Evolutionary conservation across 148 eudicot species (phyloP).

Genomic region (Drosera capensis): DNA sequence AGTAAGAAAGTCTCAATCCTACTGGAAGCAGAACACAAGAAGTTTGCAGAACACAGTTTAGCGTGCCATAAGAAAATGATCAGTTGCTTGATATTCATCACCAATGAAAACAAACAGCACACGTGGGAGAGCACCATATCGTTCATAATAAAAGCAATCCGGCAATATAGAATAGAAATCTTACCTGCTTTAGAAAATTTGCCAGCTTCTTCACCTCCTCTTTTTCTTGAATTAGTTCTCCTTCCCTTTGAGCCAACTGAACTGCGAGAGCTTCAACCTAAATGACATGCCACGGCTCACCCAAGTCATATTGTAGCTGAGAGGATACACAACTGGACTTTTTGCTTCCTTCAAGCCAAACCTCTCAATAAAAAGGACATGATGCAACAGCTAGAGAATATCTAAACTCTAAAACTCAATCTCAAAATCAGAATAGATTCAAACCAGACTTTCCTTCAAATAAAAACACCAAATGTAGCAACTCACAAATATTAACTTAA

Average conservation of each 20-base stretch:
- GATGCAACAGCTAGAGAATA: too few relatives aligned
- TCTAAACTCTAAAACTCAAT: too few relatives aligned
- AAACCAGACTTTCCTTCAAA: too few relatives aligned
- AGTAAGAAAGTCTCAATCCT: background rate
- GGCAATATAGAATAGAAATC: background rate
- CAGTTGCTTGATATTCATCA: background rate
- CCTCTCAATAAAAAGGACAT: too few relatives aligned
- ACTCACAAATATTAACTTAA: too few relatives aligned
- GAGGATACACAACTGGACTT: too few relatives aligned
- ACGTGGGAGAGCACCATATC: background rate
- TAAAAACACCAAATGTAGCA: too few relatives aligned
- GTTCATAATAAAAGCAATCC: background rate
- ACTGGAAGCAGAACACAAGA: background rate
- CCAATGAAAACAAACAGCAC: too few relatives aligned
- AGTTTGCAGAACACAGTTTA: background rate
- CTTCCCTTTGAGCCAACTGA: slow-evolving; percentile 88
- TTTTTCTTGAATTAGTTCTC: slow-evolving; percentile 89
- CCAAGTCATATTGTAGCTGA: too few relatives aligned
- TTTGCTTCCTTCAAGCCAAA: background rate
- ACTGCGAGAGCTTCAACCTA: slow-evolving; percentile 98
- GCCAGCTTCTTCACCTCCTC: slow-evolving; percentile 94
- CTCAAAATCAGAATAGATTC: background rate
- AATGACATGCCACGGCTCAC: too few relatives aligned
- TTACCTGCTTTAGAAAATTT: slow-evolving; percentile 83
- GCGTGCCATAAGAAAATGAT: too few relatives aligned